Evolutionary conservation across 1,284 basidiomycete genomes (phyloP).

Genomic region (Malassezia yamatoensis): DNA sequence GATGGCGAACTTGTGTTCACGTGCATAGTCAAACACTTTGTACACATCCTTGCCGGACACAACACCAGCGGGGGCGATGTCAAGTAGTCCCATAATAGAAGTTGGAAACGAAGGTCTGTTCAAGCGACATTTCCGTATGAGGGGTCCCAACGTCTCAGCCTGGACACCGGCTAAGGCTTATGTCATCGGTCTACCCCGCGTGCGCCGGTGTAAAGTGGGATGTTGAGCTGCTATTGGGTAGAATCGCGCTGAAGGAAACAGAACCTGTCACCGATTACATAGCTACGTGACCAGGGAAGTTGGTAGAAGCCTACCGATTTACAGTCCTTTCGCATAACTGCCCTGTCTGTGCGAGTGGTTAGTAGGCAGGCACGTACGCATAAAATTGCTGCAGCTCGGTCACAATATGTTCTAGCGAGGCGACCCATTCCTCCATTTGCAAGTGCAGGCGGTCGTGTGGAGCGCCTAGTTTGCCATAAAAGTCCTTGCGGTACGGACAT

Average conservation of each 20-base stretch:
- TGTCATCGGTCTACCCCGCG: too few relatives aligned
- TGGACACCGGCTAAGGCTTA: too few relatives aligned
- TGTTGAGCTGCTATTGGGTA: too few relatives aligned
- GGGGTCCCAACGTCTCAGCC: too few relatives aligned
- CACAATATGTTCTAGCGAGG: conserved; percentile 63
- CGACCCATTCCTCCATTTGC: conserved; percentile 69
- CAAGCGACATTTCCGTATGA: too few relatives aligned
- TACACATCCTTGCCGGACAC: conserved; percentile 47
- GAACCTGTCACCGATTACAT: not conserved
- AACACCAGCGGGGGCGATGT: conserved; percentile 45
- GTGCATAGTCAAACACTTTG: conserved; percentile 47
- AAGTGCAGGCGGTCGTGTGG: conserved; percentile 61
- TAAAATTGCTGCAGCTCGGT: conserved; percentile 62
- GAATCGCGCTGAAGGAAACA: too few relatives aligned
- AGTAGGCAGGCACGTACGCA: conserved; percentile 18
- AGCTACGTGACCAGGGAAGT: not conserved
- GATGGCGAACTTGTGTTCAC: conserved; percentile 45
- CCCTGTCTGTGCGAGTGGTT: conserved; percentile 18
- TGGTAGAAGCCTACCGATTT: conserved; percentile 2
- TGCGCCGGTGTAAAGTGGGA: too few relatives aligned
- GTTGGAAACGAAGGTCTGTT: not conserved
- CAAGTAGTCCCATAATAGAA: conserved; percentile 36
- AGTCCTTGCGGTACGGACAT: conserved; percentile 79
- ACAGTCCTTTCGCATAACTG: conserved; percentile 37
- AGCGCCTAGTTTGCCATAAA: conserved; percentile 77